Percentiles rank a stretch among this genome's conserved stretches.
Evolutionary conservation across 352 stramenopile species (phyloP).

Genomic region (Globisporangium parvum): DNA sequence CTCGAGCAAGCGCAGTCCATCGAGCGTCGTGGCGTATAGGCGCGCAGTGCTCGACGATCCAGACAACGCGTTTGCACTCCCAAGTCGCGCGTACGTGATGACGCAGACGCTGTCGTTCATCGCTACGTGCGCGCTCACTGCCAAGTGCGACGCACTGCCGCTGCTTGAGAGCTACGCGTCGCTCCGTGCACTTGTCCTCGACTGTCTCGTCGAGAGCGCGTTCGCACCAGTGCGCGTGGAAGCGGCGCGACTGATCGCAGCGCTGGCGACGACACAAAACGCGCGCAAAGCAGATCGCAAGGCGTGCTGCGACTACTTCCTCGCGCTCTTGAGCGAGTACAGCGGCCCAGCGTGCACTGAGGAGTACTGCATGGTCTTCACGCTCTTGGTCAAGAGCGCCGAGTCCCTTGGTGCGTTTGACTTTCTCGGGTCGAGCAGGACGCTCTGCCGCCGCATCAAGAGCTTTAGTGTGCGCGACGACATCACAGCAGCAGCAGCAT

Average conservation of each 20-base stretch:
- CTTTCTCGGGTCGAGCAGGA: slow-evolving; percentile 39
- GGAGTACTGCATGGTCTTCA: slow-evolving; percentile 66
- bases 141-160: slow-evolving; percentile 20
- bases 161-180: slow-evolving; percentile 33
- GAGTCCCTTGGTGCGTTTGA: slow-evolving; percentile 36
- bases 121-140: slow-evolving; percentile 27
- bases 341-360: slow-evolving; percentile 29
- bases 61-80: slow-evolving; percentile 42
- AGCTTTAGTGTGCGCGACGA: slow-evolving; percentile 22
- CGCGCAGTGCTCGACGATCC: slow-evolving; percentile 34
- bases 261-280: slow-evolving; percentile 40
- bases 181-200: slow-evolving; percentile 35
- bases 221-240: slow-evolving; percentile 47
- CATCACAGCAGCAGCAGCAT: neutral
- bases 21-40: slow-evolving; percentile 27
- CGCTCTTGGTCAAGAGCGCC: slow-evolving; percentile 42
- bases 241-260: slow-evolving; percentile 34
- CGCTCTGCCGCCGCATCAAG: slow-evolving; percentile 46
- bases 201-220: slow-evolving; percentile 35
- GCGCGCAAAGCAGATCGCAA: slow-evolving; percentile 34
- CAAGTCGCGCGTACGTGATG: slow-evolving; percentile 51
- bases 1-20: slow-evolving; percentile 7
- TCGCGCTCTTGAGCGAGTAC: slow-evolving; percentile 45
- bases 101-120: slow-evolving; percentile 48
- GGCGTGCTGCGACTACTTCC: slow-evolving; percentile 39